Percentiles rank a stretch among this genome's conserved stretches.
phyloP scores from a whole-genome alignment of 1,139 yeast genomes.

The Suhomyces coccinellae region DNA sequence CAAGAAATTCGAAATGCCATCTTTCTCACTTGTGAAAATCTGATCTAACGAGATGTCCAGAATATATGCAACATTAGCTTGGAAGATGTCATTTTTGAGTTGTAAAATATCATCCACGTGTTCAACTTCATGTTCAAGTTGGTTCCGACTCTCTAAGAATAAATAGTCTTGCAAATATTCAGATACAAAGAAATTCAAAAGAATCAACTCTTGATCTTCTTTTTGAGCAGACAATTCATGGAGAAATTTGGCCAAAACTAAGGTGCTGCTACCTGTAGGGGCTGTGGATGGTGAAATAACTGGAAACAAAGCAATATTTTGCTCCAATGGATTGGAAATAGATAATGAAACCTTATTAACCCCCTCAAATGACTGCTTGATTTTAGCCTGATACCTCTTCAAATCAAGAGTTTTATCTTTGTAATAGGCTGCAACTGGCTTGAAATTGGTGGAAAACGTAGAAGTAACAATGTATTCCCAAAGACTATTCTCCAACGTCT shows the following conservation, averaged over 20 bases:
- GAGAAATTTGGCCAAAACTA: slow-evolving; percentile 16
- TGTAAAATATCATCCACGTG: slow-evolving; percentile 8
- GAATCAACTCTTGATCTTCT: slow-evolving; percentile 1
- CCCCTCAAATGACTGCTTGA: slow-evolving; percentile 15
- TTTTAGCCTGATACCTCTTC: slow-evolving; percentile 10
- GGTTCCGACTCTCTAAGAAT: slow-evolving; percentile 17
- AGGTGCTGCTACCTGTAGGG: not conserved
- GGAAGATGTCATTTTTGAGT: slow-evolving; percentile 4
- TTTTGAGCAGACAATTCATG: slow-evolving; percentile 4
- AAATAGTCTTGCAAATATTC: slow-evolving; percentile 33
- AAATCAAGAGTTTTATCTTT: slow-evolving; percentile 10
- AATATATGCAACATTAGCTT: not conserved
- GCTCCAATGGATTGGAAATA: slow-evolving; percentile 47
- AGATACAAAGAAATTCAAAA: slow-evolving; percentile 17
- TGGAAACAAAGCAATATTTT: slow-evolving; percentile 36
- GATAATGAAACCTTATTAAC: slow-evolving; percentile 28
- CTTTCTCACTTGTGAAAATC: not conserved
- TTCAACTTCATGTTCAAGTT: not conserved
- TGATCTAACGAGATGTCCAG: slow-evolving; percentile 1
- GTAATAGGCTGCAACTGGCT: slow-evolving; percentile 15
- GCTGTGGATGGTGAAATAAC: not conserved
- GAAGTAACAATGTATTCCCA: slow-evolving; percentile 14
- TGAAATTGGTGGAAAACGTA: slow-evolving; percentile 16
- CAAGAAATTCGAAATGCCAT: not conserved
- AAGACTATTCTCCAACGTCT: slow-evolving; percentile 8